Evolutionary conservation across 108 stramenopile species (phyloP).

Genomic region (Discostella stelligeroides): DNA sequence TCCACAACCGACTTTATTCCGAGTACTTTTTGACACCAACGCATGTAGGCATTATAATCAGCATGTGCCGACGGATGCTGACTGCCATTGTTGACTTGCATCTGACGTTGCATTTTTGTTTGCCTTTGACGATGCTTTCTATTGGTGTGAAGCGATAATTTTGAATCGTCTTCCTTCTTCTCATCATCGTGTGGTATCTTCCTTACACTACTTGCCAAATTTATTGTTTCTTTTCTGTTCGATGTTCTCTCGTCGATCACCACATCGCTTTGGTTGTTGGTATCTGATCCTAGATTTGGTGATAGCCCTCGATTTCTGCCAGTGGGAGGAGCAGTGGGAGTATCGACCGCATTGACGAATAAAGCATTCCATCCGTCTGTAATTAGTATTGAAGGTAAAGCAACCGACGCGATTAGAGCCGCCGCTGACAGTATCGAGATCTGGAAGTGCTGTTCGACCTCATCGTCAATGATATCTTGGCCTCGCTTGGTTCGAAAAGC

Average conservation of each 20-base stretch:
- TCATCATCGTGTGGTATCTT: not conserved
- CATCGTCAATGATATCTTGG: not conserved
- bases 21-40: conserved; percentile 61
- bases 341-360: not conserved
- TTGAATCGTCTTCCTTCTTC: not conserved
- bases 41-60: conserved; percentile 50
- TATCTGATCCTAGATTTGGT: not conserved
- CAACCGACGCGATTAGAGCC: not conserved
- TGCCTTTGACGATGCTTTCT: conserved; percentile 23
- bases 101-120: conserved; percentile 2
- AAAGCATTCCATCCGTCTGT: not conserved
- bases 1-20: conserved; percentile 67
- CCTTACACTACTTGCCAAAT: not conserved
- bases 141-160: not conserved
- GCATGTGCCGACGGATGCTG: not conserved
- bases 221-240: too few species aligned
- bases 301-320: not conserved
- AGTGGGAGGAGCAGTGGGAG: not conserved
- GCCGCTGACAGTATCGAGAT: not conserved
- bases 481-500: too few species aligned
- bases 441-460: not conserved
- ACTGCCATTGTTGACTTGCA: not conserved
- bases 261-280: not conserved
- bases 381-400: not conserved
- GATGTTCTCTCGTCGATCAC: not conserved